phyloP scores from a whole-genome alignment of 179 eudicot species.

The Drosera spatulata region DNA sequence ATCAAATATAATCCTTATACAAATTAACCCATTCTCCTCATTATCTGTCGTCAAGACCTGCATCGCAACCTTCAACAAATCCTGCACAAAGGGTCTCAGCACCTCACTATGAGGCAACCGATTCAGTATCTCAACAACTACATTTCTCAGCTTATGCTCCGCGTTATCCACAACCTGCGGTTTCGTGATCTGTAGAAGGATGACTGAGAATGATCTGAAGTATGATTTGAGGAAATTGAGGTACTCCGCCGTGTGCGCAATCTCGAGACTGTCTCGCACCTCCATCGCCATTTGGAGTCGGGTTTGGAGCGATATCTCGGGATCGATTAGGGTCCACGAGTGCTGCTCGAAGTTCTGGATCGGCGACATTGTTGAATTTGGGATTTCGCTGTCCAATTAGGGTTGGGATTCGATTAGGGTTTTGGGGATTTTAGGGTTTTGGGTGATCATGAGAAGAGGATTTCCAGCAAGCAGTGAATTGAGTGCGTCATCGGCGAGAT shows the following conservation, averaged over 20 bases:
- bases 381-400: no score
- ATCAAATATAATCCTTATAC: slow-evolving; percentile 89
- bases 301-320: slow-evolving; percentile 59
- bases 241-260: slow-evolving; percentile 92
- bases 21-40: slow-evolving; percentile 87
- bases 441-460: no score
- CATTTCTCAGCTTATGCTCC: slow-evolving; percentile 85
- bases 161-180: slow-evolving; percentile 79
- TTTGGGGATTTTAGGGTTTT: no score
- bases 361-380: slow-evolving; percentile 53
- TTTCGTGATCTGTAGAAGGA: slow-evolving; percentile 71
- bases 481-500: no score
- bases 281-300: slow-evolving; percentile 94
- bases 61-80: slow-evolving; percentile 85
- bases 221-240: slow-evolving; percentile 88
- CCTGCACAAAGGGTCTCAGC: slow-evolving; percentile 84
- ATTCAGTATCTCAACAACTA: slow-evolving; percentile 78
- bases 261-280: slow-evolving; percentile 94
- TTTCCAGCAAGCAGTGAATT: no score
- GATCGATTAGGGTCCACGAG: slow-evolving; percentile 56
- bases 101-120: slow-evolving; percentile 96
- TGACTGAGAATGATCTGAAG: slow-evolving; percentile 73
- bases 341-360: slow-evolving; percentile 94
- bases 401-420: no score
- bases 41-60: slow-evolving; percentile 86